A percentile compares a stretch with the other conserved stretches of the same genome.
Evolutionary conservation across 2,329 filamentous ascomycete genomes (phyloP).

Genomic region (Neonectria hederae): DNA sequence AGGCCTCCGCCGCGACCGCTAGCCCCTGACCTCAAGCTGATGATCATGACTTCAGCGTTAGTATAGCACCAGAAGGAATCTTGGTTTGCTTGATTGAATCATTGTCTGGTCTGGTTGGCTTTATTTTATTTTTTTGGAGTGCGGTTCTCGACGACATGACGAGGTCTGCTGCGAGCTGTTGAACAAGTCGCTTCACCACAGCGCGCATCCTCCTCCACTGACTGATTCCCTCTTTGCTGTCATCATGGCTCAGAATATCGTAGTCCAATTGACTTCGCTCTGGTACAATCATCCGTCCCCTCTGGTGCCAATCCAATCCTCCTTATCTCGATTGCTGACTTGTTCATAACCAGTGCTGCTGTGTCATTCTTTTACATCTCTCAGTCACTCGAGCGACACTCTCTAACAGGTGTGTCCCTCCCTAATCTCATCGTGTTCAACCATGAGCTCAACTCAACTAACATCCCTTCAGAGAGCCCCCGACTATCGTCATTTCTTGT

Average conservation of each 20-base stretch:
- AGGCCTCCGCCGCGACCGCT: conserved; percentile 15
- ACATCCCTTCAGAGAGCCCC: conserved; percentile 54
- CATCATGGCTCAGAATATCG: conserved; percentile 35
- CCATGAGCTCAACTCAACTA: conserved; percentile 8
- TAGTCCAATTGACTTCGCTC: conserved; percentile 38
- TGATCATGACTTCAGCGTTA: conserved; percentile 5
- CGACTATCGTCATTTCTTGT: conserved; percentile 59
- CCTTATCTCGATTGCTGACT: neutral
- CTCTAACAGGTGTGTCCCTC: conserved; percentile 54
- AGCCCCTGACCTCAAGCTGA: conserved; percentile 21
- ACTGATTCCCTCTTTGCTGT: neutral
- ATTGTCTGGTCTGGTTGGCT: neutral
- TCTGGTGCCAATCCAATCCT: neutral
- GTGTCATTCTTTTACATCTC: conserved; percentile 60
- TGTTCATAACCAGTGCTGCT: conserved; percentile 50
- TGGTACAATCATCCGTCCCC: conserved; percentile 28
- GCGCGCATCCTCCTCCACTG: neutral
- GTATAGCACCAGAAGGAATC: neutral
- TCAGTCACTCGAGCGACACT: conserved; percentile 57
- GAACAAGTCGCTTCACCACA: conserved; percentile 6
- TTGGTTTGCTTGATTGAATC: neutral
- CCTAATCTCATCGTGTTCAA: neutral
- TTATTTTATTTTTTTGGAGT: neutral
- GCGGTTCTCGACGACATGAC: conserved; percentile 14
- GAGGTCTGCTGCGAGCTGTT: conserved; percentile 3